Evolutionary conservation across 352 stramenopile species (phyloP).

Genomic region (Pythium guiyangense): DNA sequence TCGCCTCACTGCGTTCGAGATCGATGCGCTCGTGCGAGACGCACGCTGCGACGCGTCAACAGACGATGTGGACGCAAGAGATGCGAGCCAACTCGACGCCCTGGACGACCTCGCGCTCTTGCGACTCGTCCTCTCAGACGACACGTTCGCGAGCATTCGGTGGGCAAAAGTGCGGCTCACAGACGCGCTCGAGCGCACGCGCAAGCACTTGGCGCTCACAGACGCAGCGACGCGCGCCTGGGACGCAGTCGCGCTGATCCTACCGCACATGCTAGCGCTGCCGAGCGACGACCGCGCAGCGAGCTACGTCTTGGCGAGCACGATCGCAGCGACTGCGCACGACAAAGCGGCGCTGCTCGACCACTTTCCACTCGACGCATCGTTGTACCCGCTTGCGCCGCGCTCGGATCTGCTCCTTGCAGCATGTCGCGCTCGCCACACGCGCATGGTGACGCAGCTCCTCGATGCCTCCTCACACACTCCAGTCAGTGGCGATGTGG

Average conservation of each 20-base stretch:
- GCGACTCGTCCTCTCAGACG: not conserved
- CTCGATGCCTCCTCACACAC: not conserved
- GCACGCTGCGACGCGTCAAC: no score
- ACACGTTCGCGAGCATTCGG: constrained; percentile 2
- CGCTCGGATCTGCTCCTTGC: not conserved
- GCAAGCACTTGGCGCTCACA: not conserved
- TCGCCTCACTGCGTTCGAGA: not conserved
- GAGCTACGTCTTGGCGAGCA: constrained; percentile 18
- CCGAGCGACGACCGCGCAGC: constrained; percentile 18
- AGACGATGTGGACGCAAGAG: not conserved
- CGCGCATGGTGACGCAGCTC: constrained; percentile 5
- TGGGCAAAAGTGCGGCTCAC: constrained; percentile 4
- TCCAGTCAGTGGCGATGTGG: not conserved
- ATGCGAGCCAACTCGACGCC: not conserved
- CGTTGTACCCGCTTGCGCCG: constrained; percentile 1
- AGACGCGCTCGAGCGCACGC: not conserved
- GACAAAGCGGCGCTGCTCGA: not conserved
- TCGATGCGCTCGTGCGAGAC: not conserved
- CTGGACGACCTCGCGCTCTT: not conserved
- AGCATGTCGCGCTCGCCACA: constrained; percentile 1
- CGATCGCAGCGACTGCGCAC: not conserved
- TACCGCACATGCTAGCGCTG: constrained; percentile 13
- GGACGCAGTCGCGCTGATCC: constrained; percentile 10
- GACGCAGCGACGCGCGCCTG: not conserved
- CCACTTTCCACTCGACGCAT: constrained; percentile 1